phyloP scores from a whole-genome alignment of 164 flowering plant species.

The Berberis thunbergii region DNA sequence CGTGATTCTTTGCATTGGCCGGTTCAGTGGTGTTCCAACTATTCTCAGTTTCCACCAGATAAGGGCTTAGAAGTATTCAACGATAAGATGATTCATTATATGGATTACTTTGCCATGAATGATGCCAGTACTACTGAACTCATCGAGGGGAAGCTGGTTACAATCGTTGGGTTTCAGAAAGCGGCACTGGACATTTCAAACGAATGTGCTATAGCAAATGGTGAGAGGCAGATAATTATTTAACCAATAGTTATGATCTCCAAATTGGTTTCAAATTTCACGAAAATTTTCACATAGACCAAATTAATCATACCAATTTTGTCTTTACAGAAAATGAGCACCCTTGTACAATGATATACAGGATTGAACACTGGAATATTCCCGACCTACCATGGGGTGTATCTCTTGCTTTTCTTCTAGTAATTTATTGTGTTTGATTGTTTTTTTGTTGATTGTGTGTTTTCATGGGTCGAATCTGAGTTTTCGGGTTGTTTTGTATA shows the following conservation, averaged over 20 bases:
- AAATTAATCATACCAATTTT: background rate
- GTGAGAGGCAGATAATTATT: background rate
- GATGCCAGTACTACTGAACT: background rate
- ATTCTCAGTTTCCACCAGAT: conserved; percentile 30
- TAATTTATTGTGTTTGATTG: too few relatives aligned
- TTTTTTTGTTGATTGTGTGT: too few relatives aligned
- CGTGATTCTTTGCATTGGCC: conserved; percentile 43
- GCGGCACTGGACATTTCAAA: background rate
- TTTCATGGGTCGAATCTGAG: too few relatives aligned
- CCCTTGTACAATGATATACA: conserved; percentile 1
- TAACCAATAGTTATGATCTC: too few relatives aligned
- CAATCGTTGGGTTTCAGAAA: background rate
- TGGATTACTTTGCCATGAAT: background rate
- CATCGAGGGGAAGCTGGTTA: background rate
- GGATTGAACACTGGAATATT: background rate
- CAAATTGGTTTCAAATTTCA: too few relatives aligned
- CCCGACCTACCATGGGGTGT: background rate
- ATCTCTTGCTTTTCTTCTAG: background rate
- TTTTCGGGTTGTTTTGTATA: too few relatives aligned
- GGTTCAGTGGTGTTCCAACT: conserved; percentile 42
- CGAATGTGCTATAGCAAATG: background rate
- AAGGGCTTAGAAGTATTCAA: conserved; percentile 39
- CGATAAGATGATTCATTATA: conserved; percentile 14
- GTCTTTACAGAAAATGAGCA: background rate
- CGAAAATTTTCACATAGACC: too few relatives aligned